Evolutionary conservation across 208 protist genomes (phyloP), one percentile per base, ranked within the genome.

Genomic region (Blechomonas ayalai): DNA sequence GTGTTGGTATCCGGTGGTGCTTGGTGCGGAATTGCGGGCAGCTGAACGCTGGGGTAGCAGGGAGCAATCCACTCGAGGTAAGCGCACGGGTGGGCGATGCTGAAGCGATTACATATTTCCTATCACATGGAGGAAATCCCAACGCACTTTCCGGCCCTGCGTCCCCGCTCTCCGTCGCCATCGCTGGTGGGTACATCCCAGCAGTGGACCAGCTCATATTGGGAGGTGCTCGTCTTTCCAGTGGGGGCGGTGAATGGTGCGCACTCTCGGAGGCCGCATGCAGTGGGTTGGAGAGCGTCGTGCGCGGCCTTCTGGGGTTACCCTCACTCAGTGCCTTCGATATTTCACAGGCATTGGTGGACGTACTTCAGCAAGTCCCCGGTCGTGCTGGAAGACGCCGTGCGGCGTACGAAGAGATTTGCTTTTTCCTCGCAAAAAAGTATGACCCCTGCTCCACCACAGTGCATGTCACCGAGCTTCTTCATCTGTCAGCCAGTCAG

Each of bases 1-100:
- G 27, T 26, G 36, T 49, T 51, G 70, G 37, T 44, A 50, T 85
- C 38, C 66, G 74, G 20, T 89, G 79, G 79, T 89, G 79, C 27
- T 36, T 79, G 2, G 73, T 78, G 44, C 60, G 44, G 27, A 46
- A 58, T 20, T 60, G 42, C 43, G 67, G 74, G 40, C 43, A 59
- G 26, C 31, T 76, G 24, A 65, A 67, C 29, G 46, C 60, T 1
- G 43, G 37, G 12, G 32, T 39, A 4, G 52, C 44, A 8, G 26
- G 9, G 16, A 16, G 24, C 0, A 25, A 67, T 20, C 74, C 74
- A 29, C 58, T 89, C n/a, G 45, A 66, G 15, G 52, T 70, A 23
- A 76, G 73, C 45, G 63, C 74, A 15, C 33, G 44, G 10, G 37
- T 63, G 8, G 72, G 72, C 0, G 59, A 89, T 52, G 59, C 58